phyloP scores from a whole-genome alignment of 129 eudicot genomes.

The Calendula officinalis region DNA sequence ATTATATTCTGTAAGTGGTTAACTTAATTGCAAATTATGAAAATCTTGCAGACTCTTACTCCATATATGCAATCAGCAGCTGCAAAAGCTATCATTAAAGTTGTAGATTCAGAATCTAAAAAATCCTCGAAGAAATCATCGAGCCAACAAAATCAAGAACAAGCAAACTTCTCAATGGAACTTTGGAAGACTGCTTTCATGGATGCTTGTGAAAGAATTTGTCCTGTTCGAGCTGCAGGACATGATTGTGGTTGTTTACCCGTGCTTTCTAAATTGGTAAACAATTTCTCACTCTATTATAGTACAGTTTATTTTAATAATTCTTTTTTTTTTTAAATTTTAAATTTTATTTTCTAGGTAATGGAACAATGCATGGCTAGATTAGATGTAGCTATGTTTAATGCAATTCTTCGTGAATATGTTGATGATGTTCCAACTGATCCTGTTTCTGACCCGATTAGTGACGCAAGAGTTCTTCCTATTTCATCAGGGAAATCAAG shows the following conservation, averaged over 20 bases:
- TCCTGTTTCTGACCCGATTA: slow-evolving; percentile 96
- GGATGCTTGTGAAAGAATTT: slow-evolving; percentile 94
- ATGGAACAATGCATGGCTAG: slow-evolving; percentile 89
- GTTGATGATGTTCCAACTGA: slow-evolving; percentile 87
- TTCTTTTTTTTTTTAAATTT: neutral
- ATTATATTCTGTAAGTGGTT: neutral
- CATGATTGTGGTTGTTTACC: slow-evolving; percentile 96
- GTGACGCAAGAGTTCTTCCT: slow-evolving; percentile 89
- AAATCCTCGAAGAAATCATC: slow-evolving; percentile 40
- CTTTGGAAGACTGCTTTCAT: slow-evolving; percentile 93
- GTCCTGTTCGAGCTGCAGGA: slow-evolving; percentile 90
- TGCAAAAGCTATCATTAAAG: slow-evolving; percentile 50
- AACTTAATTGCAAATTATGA: slow-evolving; percentile 13
- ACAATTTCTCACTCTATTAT: neutral
- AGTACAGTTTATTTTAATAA: neutral
- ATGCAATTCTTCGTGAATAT: slow-evolving; percentile 90
- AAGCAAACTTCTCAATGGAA: slow-evolving; percentile 71
- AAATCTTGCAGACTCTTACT: slow-evolving; percentile 64
- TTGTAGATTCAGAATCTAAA: slow-evolving; percentile 37
- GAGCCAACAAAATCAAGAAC: slow-evolving; percentile 48
- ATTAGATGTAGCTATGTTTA: slow-evolving; percentile 96
- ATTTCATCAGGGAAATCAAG: slow-evolving; percentile 83
- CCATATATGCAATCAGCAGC: slow-evolving; percentile 96
- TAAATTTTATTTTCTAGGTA: slow-evolving; percentile 43
- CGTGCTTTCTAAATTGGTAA: slow-evolving; percentile 74